Evolutionary conservation across 352 stramenopile species (phyloP).

Genomic region (Pilasporangium apinafurcum): DNA sequence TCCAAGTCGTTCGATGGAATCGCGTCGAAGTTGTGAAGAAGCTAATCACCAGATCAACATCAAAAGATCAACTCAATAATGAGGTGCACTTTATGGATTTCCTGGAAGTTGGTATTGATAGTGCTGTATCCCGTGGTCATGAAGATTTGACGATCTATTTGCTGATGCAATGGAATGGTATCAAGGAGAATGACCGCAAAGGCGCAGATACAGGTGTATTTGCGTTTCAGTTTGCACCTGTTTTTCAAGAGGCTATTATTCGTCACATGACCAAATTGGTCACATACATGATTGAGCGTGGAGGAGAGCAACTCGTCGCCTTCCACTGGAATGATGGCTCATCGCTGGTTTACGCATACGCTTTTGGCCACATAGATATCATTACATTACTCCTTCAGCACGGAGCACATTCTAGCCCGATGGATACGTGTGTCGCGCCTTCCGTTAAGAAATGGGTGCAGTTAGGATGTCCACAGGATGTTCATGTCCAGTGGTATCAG

Average conservation of each 20-base stretch:
- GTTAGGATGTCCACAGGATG: constrained; percentile 29
- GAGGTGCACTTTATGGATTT: constrained; percentile 46
- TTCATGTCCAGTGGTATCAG: constrained; percentile 14
- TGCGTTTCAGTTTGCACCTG: constrained; percentile 61
- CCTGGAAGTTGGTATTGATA: constrained; percentile 49
- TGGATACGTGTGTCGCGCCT: constrained; percentile 34
- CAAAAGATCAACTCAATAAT: constrained; percentile 10
- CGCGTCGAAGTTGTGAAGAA: constrained; percentile 35
- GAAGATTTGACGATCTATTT: constrained; percentile 55
- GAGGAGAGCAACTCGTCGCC: constrained; percentile 41
- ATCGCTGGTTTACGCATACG: constrained; percentile 54
- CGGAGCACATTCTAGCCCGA: constrained; percentile 46
- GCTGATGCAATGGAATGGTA: constrained; percentile 37
- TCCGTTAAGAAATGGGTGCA: constrained; percentile 65
- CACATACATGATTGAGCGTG: constrained; percentile 41
- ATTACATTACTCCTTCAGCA: constrained; percentile 18
- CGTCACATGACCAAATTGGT: constrained; percentile 29
- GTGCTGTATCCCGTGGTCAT: constrained; percentile 46
- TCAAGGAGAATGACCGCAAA: constrained; percentile 26
- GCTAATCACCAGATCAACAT: constrained; percentile 21
- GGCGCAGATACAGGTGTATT: constrained; percentile 31
- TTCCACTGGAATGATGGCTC: constrained; percentile 61
- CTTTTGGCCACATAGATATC: constrained; percentile 43
- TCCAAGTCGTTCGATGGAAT: constrained; percentile 57
- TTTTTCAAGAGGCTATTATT: constrained; percentile 62